Evolutionary conservation across 2,329 filamentous ascomycete species (phyloP).

Genomic region (Dryadomyces quercivorus): DNA sequence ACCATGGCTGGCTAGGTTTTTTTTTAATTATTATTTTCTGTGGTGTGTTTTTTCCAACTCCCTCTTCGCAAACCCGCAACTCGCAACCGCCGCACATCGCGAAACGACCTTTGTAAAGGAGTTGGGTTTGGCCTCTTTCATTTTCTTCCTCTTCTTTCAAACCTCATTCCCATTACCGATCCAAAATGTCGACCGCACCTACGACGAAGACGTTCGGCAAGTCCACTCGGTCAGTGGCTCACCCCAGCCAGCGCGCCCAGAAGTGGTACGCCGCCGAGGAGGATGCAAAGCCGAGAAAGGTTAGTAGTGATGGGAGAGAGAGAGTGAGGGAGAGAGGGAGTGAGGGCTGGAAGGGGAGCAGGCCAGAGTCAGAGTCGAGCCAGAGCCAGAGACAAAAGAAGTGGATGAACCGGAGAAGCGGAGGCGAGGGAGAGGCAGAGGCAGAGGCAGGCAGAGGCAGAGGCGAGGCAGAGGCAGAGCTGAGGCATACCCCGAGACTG

Average conservation of each 20-base stretch:
- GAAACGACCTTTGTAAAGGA: conserved; percentile 6
- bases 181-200: conserved; percentile 57
- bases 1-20: background rate
- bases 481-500: too few relatives aligned
- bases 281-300: conserved; percentile 81
- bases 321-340: background rate
- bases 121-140: conserved; percentile 2
- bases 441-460: too few relatives aligned
- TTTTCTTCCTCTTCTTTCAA: conserved; percentile 5
- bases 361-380: too few relatives aligned
- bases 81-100: conserved; percentile 6
- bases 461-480: background rate
- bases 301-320: conserved; percentile 43
- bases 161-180: conserved; percentile 7
- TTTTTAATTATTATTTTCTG: conserved; percentile 10
- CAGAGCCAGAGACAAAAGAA: background rate
- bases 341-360: background rate
- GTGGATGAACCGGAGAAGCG: too few relatives aligned
- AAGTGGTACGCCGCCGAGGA: conserved; percentile 99
- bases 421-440: background rate
- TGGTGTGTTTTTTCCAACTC: conserved; percentile 8
- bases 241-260: conserved; percentile 80
- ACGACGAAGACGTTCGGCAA: conserved; percentile 87
- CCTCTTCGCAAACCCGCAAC: conserved; percentile 2
- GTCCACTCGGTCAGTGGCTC: conserved; percentile 84